Percentiles rank a stretch among this genome's conserved stretches.
Evolutionary conservation across 2,329 filamentous ascomycete genomes (phyloP).

Genomic region (Dothideomycetes sp.): DNA sequence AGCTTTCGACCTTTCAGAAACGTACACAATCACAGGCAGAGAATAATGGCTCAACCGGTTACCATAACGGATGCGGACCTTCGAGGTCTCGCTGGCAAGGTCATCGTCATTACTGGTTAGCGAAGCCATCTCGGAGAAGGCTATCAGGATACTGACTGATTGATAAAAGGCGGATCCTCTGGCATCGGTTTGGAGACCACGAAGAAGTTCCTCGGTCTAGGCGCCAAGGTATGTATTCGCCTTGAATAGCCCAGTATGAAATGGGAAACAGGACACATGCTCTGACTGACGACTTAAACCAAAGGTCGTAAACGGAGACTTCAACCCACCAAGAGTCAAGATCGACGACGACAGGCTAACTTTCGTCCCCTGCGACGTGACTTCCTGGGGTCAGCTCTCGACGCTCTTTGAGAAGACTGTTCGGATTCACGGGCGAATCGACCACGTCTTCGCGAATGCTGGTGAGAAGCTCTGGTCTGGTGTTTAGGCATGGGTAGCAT

Average conservation of each 20-base stretch:
- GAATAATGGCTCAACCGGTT: too few species aligned
- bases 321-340: constrained; percentile 30
- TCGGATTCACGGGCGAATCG: constrained; percentile 28
- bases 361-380: constrained; percentile 21
- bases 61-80: constrained; percentile 39
- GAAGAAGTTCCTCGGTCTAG: constrained; percentile 38
- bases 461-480: constrained; percentile 7
- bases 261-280: too few species aligned
- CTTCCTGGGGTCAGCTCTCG: constrained; percentile 39
- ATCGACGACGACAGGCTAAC: constrained; percentile 10
- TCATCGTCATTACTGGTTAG: constrained; percentile 4
- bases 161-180: constrained; percentile 41
- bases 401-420: constrained; percentile 40
- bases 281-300: too few species aligned
- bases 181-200: constrained; percentile 51
- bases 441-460: constrained; percentile 34
- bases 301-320: constrained; percentile 46
- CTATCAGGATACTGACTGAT: background rate
- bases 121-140: constrained; percentile 7
- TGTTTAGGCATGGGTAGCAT: background rate
- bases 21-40: too few species aligned
- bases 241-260: too few species aligned
- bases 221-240: constrained; percentile 36
- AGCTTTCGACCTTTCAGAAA: too few species aligned
- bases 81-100: constrained; percentile 1